Evolutionary conservation across 306 rosid genomes (phyloP).

Genomic region (Cucumis sativus): Cucumber_9930_V3 NC_026658.2:4597501-4598000

Average conservation of each 20-base stretch:
- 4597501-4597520: constrained; percentile 25
- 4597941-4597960: constrained; percentile 34
- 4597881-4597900: too few species aligned
- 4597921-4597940: constrained; percentile 22
- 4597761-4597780: constrained; percentile 20
- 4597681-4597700: constrained; percentile 17
- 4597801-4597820: constrained; percentile 12
- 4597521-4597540: neutral
- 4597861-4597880: too few species aligned
- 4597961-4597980: constrained; percentile 13
- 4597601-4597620: constrained; percentile 16
- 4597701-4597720: neutral
- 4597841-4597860: too few species aligned
- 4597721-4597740: constrained; percentile 8
- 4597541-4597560: neutral
- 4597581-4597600: constrained; percentile 17
- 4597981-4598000: constrained; percentile 27
- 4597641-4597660: constrained; percentile 23
- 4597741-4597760: constrained; percentile 18
- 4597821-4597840: neutral
- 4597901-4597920: too few species aligned
- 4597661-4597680: neutral
- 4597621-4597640: constrained; percentile 23
- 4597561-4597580: neutral
- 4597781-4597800: constrained; percentile 21